Evolutionary conservation across 2,329 filamentous ascomycete species (phyloP), one percentile per base, ranked within the genome.

Genomic region (Daldinia eschscholtzii): DNA sequence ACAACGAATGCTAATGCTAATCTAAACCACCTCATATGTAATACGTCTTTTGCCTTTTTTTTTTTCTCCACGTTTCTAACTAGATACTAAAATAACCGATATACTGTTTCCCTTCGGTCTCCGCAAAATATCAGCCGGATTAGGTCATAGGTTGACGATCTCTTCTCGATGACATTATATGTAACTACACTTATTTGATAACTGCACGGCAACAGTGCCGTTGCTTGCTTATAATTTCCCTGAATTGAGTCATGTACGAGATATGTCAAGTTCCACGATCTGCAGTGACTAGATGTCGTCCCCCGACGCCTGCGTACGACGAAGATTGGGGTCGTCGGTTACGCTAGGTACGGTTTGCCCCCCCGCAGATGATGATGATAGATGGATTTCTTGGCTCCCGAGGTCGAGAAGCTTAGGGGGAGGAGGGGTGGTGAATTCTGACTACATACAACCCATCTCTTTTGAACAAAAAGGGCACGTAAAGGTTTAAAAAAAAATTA

Each of bases 101-200:
- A 13, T 26, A 28, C 26, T 33, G 18, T 35, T 9, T 10, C 33
- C 46, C 46, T 52, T 52, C 46, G 46, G 33, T 6, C 33, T 59
- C 52, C 64, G 65, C 53, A 35, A 35, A 35, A 57, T 23, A 41
- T 53, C 63, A 56, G 23, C 65, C 57, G 52, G 18, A 64, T 60
- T 62, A 56, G 37, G 57, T 60, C 59, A 30, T 44, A 65, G 56
- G 46, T 60, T 52, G 55, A 33, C 44, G 63, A 67, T 69, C 69
- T 69, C 69, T 35, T 59, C 55, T 62, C 18, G 56, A 41, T 60
- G 23, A 26, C 41, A 18, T 55, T 56, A 35, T 35, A 35, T 35
- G 33, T 35, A 9, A 9, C 5, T 35, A 9, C 10, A 10, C 6
- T 35, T 56, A 48, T 53, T 53, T 61, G 28, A 12, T 30, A 18